Evolutionary conservation across 2,329 filamentous ascomycete species (phyloP).

Genomic region (Verticillium tricorpus): DNA sequence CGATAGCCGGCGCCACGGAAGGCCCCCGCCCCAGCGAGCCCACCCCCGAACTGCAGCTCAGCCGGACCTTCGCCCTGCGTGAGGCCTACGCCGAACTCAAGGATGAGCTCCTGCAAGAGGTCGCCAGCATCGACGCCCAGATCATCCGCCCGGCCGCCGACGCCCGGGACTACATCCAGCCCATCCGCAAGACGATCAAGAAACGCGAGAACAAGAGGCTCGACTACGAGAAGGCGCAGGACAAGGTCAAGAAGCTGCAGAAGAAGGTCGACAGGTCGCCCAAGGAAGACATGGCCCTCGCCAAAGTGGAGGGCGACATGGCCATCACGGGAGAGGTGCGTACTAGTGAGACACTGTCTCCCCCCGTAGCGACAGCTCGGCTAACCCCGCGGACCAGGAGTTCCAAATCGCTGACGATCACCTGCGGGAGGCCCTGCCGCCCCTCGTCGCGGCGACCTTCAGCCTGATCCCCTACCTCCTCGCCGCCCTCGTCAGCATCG

Average conservation of each 20-base stretch:
- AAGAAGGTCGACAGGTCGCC: constrained; percentile 67
- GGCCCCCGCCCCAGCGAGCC: constrained; percentile 47
- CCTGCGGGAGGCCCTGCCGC: constrained; percentile 66
- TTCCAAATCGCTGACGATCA: constrained; percentile 74
- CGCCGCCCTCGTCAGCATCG: constrained; percentile 66
- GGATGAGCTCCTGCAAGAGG: constrained; percentile 65
- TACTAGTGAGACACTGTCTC: not conserved
- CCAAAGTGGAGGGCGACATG: constrained; percentile 68
- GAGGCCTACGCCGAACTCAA: constrained; percentile 67
- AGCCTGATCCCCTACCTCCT: constrained; percentile 70
- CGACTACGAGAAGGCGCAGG: constrained; percentile 75
- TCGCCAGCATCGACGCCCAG: constrained; percentile 64
- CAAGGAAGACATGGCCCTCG: constrained; percentile 67
- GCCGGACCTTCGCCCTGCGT: constrained; percentile 60
- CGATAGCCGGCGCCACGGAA: constrained; percentile 64
- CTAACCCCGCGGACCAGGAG: constrained; percentile 38
- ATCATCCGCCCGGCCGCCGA: constrained; percentile 67
- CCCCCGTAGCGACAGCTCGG: not conserved
- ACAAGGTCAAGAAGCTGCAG: constrained; percentile 62
- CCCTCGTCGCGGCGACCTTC: constrained; percentile 65
- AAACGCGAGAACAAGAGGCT: constrained; percentile 77
- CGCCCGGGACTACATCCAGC: constrained; percentile 63
- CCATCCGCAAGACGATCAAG: constrained; percentile 78
- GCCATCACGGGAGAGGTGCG: constrained; percentile 58
- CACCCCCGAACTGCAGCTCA: constrained; percentile 59